A percentile compares a stretch with the other conserved stretches of the same genome.
Evolutionary conservation across 1,284 basidiomycete species (phyloP).

Genomic region (Trichosporon inkin): DNA sequence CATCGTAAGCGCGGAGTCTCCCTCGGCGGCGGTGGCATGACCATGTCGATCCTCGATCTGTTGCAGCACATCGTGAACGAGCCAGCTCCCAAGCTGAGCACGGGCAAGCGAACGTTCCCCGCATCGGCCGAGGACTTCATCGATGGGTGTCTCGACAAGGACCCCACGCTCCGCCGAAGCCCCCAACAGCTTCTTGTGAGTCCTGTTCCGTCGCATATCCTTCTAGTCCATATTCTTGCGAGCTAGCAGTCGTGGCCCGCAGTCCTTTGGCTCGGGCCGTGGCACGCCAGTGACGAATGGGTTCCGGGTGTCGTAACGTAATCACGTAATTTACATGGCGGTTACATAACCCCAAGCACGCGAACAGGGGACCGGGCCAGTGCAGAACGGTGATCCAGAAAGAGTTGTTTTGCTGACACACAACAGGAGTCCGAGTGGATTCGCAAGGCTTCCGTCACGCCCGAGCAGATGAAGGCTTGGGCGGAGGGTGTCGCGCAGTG

Average conservation of each 20-base stretch:
- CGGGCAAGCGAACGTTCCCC: slow-evolving; percentile 54
- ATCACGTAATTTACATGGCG: neutral
- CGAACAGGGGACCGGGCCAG: neutral
- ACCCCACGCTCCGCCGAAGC: slow-evolving; percentile 67
- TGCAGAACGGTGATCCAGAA: neutral
- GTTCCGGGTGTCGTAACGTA: neutral
- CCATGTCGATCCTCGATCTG: slow-evolving; percentile 94
- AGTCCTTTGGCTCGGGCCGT: neutral
- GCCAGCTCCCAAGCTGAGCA: slow-evolving; percentile 73
- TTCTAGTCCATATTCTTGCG: neutral
- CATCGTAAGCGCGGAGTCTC: slow-evolving; percentile 74
- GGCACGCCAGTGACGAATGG: neutral
- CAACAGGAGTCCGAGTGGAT: slow-evolving; percentile 42
- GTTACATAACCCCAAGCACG: slow-evolving; percentile 7
- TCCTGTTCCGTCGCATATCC: neutral
- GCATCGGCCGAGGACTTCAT: slow-evolving; percentile 70
- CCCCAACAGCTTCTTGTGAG: slow-evolving; percentile 71
- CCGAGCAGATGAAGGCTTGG: slow-evolving; percentile 36
- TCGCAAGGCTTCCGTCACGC: slow-evolving; percentile 31
- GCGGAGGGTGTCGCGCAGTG: slow-evolving; percentile 21
- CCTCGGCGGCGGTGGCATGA: slow-evolving; percentile 77
- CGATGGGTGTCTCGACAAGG: slow-evolving; percentile 77
- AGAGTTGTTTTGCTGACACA: slow-evolving; percentile 8
- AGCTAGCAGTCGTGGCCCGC: neutral
- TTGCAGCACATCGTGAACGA: slow-evolving; percentile 98